Base-by-base conservation (phyloP, 345 rosid species). In the Abelmoschus esculentus region DNA sequence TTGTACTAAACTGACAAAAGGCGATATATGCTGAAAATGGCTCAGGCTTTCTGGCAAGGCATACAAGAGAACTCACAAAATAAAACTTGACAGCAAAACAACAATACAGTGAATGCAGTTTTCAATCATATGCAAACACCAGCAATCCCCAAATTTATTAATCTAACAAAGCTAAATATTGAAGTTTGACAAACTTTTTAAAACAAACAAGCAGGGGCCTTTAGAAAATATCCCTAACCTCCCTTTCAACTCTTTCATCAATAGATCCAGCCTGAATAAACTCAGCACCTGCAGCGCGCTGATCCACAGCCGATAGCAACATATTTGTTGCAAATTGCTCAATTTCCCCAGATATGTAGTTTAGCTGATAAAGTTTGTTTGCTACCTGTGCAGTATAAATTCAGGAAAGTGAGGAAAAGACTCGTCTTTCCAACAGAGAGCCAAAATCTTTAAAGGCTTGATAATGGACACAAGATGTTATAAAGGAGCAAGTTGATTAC, bases 281-380 rank as follows among this genome's bases (percentile, higher is more conserved):
- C 26, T 22, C 26, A 22, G 26, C 26, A 22, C 26, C 26, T 22
- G 26, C 26, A 22, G 26, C 26, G 58, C 82, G 67, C 66, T 81
- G 80, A 73, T 88, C 77, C 66, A 91, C 92, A 49, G 91, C 91
- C 40, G 81, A 83, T 59, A 90, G 75, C 72, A 95, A 70, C 96
- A 82, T 87, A 73, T 81, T 79, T 74, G 87, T 90, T 62, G 97
- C 97, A 84, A 83, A 95, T 72, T 87, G 84, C 85, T 95, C 96
- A 74, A 95, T 89, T 64, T 78, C 80, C 66, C 83, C 88, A 40
- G 96, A 73, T 80, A 84, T 78, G 74, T 86, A 90, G 81, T 84
- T 75, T 54, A 95, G 76, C 82, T 83, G 97, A 86, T 83, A 91
- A 69, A 95, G 93, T 85, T 95, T 91, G 83, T 95, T 95, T 11